Evolutionary conservation across 2,329 filamentous ascomycete species (phyloP).

Genomic region (Zalaria sp.): DNA sequence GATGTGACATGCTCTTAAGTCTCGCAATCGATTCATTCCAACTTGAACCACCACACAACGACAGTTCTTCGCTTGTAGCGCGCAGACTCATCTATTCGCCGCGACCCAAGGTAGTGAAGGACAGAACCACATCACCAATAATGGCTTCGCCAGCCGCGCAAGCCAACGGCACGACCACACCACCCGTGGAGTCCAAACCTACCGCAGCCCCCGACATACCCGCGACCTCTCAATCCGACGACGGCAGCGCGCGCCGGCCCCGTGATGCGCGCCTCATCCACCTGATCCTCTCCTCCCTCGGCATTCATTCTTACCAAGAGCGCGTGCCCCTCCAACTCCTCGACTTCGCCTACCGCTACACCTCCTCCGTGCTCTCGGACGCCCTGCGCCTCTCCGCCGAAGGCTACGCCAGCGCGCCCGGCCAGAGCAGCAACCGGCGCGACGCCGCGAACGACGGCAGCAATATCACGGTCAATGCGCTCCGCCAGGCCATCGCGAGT

Average conservation of each 20-base stretch:
- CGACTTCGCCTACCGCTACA: constrained; percentile 78
- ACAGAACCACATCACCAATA: neutral
- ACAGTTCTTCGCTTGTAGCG: too few relatives aligned
- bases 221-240: constrained; percentile 18
- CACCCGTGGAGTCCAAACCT: constrained; percentile 3
- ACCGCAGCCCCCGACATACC: constrained; percentile 13
- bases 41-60: too few relatives aligned
- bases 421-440: constrained; percentile 3
- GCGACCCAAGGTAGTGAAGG: too few relatives aligned
- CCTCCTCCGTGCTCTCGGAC: constrained; percentile 55
- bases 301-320: constrained; percentile 66
- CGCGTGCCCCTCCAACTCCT: constrained; percentile 71
- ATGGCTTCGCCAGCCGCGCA: constrained; percentile 4
- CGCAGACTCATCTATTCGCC: too few relatives aligned
- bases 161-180: constrained; percentile 3
- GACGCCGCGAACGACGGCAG: constrained; percentile 28
- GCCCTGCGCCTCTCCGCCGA: constrained; percentile 55
- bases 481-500: constrained; percentile 58
- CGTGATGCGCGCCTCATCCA: constrained; percentile 70
- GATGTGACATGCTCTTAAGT: too few relatives aligned
- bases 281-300: constrained; percentile 63
- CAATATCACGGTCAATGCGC: constrained; percentile 48
- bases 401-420: constrained; percentile 39
- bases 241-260: constrained; percentile 39
- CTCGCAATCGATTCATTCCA: too few relatives aligned